Base-by-base conservation (phyloP, 176 grass and related monocot species). In the Triticum timopheevii region DNA sequence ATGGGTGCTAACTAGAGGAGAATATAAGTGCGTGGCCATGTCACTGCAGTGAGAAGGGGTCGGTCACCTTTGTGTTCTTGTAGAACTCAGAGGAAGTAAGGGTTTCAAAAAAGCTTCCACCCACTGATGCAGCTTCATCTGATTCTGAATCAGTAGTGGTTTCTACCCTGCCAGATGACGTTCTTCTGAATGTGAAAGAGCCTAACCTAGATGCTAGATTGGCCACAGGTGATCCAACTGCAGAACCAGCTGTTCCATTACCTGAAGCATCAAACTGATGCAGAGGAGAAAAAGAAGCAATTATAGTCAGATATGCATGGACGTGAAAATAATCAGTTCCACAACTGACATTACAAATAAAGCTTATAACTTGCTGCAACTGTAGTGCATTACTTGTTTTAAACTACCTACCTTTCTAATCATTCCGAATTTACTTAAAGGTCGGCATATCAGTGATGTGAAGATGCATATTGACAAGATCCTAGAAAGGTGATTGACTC, bases 41-140 rank as follows among this genome's bases (percentile, higher is more conserved):
- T 34, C 17, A 71, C 34, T 71, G 33, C 52, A 20, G 44, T 23
- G 10, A 95, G 83, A 71, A 52, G 35, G 79, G 61, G 16, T 49
- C 45, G 44, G 16, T 64, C 45, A 98, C 97, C 97, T 94, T 99
- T 84, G 94, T 99, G 77, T 94, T 99, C 80, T 97, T 99, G 67
- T 99, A 99, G 82, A 99, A 96, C 54, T 99, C 97, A 35, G 97
- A 99, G 6, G 92, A 97, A 76, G 92, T 99, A 39, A 99, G 90
- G 11, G 77, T 90, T 88, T 99, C 94, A 0, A 99, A 97, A 87
- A 97, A 99, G 65, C 92, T 92, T 80, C 97, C 97, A 80, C 85
- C 80, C 31, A 94, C 92, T 6, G 92, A 93, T 3, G 87, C 81
- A 77, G 87, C 81, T 40, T 97, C 92, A 85, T 86, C 63, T 73